phyloP scores from a whole-genome alignment of 768 basidiomycete genomes.

The Leccinum subgranulosum region DNA sequence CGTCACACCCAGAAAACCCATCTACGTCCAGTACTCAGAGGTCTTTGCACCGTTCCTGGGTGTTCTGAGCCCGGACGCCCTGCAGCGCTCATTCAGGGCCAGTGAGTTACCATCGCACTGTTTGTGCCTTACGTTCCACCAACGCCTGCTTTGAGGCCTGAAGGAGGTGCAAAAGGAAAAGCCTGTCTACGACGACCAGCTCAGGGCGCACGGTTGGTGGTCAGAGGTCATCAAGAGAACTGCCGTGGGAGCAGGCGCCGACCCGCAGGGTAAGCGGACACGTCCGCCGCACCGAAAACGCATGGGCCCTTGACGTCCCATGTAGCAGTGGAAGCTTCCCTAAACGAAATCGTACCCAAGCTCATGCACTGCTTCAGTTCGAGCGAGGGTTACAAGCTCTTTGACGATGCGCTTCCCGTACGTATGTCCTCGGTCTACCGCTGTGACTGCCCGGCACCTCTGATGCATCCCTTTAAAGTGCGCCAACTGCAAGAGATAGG shows the following conservation, averaged over 20 bases:
- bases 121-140: slow-evolving; percentile 1
- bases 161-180: slow-evolving; percentile 53
- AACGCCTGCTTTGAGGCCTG: slow-evolving; percentile 34
- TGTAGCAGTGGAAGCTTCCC: slow-evolving; percentile 51
- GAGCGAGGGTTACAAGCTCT: slow-evolving; percentile 62
- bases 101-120: slow-evolving; percentile 34
- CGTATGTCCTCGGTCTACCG: slow-evolving; percentile 23
- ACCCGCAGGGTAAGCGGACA: slow-evolving; percentile 44
- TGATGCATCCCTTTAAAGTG: slow-evolving; percentile 34
- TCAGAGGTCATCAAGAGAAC: slow-evolving; percentile 71
- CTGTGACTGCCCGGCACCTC: not conserved
- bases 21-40: slow-evolving; percentile 60
- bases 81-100: slow-evolving; percentile 58
- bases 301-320: slow-evolving; percentile 15
- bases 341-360: slow-evolving; percentile 53
- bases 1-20: slow-evolving; percentile 61
- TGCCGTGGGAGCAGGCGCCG: slow-evolving; percentile 71
- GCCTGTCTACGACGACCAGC: slow-evolving; percentile 48
- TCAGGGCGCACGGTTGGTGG: slow-evolving; percentile 68
- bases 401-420: slow-evolving; percentile 52
- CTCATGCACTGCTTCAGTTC: slow-evolving; percentile 72
- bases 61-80: slow-evolving; percentile 45
- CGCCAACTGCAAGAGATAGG: slow-evolving; percentile 41
- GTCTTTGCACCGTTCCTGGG: slow-evolving; percentile 68
- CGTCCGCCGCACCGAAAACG: slow-evolving; percentile 14